Conservation (phyloP, 2,329 filamentous ascomycete species). For the Chaetomium sp. region DNA sequence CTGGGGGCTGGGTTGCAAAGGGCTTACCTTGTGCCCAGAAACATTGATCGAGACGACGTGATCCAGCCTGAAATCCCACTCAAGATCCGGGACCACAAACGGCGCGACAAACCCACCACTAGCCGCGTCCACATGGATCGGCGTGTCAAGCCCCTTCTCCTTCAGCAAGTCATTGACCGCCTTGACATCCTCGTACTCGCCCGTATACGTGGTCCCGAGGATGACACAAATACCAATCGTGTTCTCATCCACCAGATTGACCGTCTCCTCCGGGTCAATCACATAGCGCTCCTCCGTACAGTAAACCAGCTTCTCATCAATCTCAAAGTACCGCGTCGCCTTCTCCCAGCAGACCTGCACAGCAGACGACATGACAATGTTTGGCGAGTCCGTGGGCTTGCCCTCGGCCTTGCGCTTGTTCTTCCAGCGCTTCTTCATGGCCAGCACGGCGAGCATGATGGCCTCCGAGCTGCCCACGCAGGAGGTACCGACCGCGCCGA, state of each 20-base stretch:
- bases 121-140: constrained; percentile 91
- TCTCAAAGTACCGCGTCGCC: constrained; percentile 79
- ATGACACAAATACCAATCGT: constrained; percentile 90
- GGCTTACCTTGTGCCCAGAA: constrained; percentile 70
- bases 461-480: constrained; percentile 86
- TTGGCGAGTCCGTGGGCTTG: constrained; percentile 73
- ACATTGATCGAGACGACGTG: constrained; percentile 92
- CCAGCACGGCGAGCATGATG: constrained; percentile 74
- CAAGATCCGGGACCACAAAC: constrained; percentile 74
- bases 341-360: constrained; percentile 99
- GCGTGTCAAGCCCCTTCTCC: constrained; percentile 66
- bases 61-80: constrained; percentile 88
- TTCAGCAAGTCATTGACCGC: constrained; percentile 81
- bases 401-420: constrained; percentile 77
- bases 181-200: constrained; percentile 92
- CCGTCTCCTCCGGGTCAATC: constrained; percentile 56
- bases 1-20: no score
- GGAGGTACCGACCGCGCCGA: constrained; percentile 73
- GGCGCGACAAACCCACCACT: constrained; percentile 89
- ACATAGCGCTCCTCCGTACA: constrained; percentile 56
- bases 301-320: constrained; percentile 78
- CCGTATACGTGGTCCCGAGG: constrained; percentile 88
- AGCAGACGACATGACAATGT: constrained; percentile 92
- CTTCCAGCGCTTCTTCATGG: constrained; percentile 95
- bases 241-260: constrained; percentile 57